Evolutionary conservation across 2,329 filamentous ascomycete genomes (phyloP), one percentile per base, ranked within the genome.

Genomic region (Monilinia laxa): DNA sequence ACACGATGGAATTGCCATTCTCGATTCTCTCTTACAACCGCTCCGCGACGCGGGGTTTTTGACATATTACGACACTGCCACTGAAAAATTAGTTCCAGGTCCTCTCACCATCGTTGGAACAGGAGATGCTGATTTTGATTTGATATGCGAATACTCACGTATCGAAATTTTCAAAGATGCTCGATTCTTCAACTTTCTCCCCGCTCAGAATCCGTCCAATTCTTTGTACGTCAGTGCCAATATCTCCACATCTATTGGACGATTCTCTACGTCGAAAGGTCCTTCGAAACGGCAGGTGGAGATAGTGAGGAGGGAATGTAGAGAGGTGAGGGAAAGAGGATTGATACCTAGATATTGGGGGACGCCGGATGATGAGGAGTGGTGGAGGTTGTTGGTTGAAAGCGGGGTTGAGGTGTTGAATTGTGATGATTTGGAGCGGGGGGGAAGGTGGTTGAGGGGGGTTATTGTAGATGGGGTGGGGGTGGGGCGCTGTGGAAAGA

Each of bases 61-160:
- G 12, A 75, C 76, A 1, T 67, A 71, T 60, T 74, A 70, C 69
- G 80, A 78, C 69, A 78, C 82, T 35, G 79, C 78, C 35, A 51
- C 18, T 0, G 38, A 63, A 11, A 67, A 68, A 11, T 52, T 72
- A 1, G 38, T 73, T 10, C 66, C 64, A 0, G 70, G 82, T 2
- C 79, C 82, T 0, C 74, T 85, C 12, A 84, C 81, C 2, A 77
- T 84, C 11, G 80, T 85, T 18, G 81, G 78, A 11, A 83, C 81
- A 1, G 83, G 83, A 23, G 79, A 80, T 66, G 77, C 80, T 0
- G 82, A 80, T 4, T 81, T 82, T 69, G 68, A 70, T 38, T 66
- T 68, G 2, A 68, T 54, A 1, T 70, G 64, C 52, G 72, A 74
- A 23, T 79, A 79, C 64, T 70, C 72, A 7, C 78, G 76, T 1